Evolutionary conservation across 306 rosid genomes (phyloP).

Genomic region (Parietaria judaica): DNA sequence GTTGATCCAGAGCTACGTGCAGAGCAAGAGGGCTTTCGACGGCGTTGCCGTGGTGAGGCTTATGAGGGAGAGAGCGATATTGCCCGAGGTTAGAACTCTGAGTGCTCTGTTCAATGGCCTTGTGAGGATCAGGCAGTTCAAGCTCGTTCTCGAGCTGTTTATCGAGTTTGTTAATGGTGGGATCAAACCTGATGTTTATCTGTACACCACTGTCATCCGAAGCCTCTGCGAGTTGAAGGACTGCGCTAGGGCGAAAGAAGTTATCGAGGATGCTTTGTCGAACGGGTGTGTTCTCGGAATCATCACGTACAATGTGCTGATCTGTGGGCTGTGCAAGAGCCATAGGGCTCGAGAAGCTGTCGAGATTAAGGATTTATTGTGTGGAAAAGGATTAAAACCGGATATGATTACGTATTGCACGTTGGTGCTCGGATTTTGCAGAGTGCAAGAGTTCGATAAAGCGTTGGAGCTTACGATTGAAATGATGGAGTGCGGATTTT

Average conservation of each 20-base stretch:
- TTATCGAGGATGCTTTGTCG: constrained; percentile 45
- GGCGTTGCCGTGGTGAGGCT: constrained; percentile 47
- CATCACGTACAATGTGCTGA: constrained; percentile 62
- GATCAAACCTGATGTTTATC: constrained; percentile 49
- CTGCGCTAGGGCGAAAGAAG: constrained; percentile 54
- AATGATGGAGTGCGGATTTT: constrained; percentile 57
- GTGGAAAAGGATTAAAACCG: constrained; percentile 58
- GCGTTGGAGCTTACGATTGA: constrained; percentile 52
- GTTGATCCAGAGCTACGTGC: constrained; percentile 58
- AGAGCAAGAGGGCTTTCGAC: constrained; percentile 36
- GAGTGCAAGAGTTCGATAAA: constrained; percentile 42
- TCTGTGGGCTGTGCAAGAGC: constrained; percentile 76
- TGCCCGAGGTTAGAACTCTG: constrained; percentile 78
- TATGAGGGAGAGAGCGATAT: constrained; percentile 43
- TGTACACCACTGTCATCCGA: constrained; percentile 53
- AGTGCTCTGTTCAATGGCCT: constrained; percentile 68
- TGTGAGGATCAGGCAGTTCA: constrained; percentile 53
- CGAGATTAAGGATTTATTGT: constrained; percentile 44
- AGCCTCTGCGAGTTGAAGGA: constrained; percentile 68
- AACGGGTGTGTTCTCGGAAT: constrained; percentile 39
- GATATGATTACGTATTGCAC: constrained; percentile 73
- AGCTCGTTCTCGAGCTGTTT: constrained; percentile 50
- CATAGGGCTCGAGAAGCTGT: constrained; percentile 55
- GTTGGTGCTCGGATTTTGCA: constrained; percentile 63
- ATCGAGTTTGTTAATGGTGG: constrained; percentile 54